Conservation (phyloP, 805 yeast genomes). For the Suhomyces vadensis region DNA sequence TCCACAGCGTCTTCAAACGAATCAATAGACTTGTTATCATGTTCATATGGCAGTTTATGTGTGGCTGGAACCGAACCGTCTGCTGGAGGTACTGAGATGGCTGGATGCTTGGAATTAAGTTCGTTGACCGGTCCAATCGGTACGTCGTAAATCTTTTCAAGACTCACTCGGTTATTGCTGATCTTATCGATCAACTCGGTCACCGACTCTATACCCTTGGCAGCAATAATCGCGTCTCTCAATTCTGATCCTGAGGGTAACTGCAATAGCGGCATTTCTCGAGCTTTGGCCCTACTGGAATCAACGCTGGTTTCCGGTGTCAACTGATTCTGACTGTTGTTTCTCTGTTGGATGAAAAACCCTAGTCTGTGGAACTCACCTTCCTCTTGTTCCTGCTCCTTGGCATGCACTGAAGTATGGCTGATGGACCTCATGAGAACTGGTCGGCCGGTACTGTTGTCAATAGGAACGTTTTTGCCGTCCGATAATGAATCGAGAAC, state of each 20-base stretch:
- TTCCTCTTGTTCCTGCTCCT: constrained; percentile 83
- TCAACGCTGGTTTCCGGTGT: constrained; percentile 1
- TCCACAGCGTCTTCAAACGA: constrained; percentile 23
- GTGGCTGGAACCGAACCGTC: neutral
- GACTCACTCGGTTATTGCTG: constrained; percentile 48
- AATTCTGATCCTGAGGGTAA: constrained; percentile 58
- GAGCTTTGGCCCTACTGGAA: neutral
- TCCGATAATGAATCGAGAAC: constrained; percentile 63
- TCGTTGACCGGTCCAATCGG: neutral
- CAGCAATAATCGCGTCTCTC: constrained; percentile 64
- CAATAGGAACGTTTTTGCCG: constrained; percentile 56
- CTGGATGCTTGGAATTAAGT: neutral
- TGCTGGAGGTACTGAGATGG: too few relatives aligned
- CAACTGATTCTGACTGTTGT: constrained; percentile 18
- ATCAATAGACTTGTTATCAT: constrained; percentile 31
- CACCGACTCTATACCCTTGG: constrained; percentile 73
- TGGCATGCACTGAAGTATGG: constrained; percentile 66
- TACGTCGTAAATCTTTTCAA: constrained; percentile 48
- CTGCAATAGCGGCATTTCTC: constrained; percentile 32
- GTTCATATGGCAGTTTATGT: neutral
- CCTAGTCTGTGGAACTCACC: constrained; percentile 92
- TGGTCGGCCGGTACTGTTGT: constrained; percentile 70
- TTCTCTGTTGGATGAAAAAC: constrained; percentile 68
- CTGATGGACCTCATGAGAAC: constrained; percentile 64
- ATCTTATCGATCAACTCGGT: constrained; percentile 67